Conservation (phyloP, 2,329 filamentous ascomycete species). For the Neospermospora avenae region DNA sequence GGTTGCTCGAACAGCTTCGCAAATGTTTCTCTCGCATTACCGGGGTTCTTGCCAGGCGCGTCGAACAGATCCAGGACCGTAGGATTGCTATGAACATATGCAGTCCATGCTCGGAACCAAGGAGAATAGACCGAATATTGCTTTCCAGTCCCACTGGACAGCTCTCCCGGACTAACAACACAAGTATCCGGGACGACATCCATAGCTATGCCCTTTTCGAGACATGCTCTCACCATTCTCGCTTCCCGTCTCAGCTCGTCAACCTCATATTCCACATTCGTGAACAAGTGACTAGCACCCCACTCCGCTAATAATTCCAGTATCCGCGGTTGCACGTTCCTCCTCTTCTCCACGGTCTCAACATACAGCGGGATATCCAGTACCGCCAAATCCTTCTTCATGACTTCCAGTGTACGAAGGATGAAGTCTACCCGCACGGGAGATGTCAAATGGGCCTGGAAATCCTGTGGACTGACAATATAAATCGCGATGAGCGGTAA, state of each 20-base stretch:
- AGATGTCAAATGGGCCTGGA: conserved; percentile 73
- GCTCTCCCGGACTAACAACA: conserved; percentile 69
- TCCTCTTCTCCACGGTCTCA: conserved; percentile 66
- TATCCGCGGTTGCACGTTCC: conserved; percentile 57
- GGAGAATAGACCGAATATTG: conserved; percentile 84
- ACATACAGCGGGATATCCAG: conserved; percentile 76
- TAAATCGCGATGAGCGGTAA: conserved; percentile 75
- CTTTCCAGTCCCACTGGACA: conserved; percentile 65
- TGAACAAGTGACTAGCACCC: conserved; percentile 71
- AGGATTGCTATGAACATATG: conserved; percentile 66
- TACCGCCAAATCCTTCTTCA: conserved; percentile 64
- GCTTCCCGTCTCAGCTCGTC: conserved; percentile 82
- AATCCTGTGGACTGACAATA: conserved; percentile 78
- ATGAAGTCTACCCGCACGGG: conserved; percentile 77
- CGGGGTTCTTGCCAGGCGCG: conserved; percentile 54
- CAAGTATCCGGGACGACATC: conserved; percentile 78
- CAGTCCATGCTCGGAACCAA: conserved; percentile 76
- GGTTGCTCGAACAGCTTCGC: conserved; percentile 54
- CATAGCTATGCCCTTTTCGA: conserved; percentile 63
- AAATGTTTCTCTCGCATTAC: conserved; percentile 43
- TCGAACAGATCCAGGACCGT: conserved; percentile 63
- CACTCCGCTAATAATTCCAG: conserved; percentile 65
- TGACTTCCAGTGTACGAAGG: conserved; percentile 63
- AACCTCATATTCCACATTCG: conserved; percentile 88
- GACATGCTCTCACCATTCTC: conserved; percentile 56